A percentile compares a stretch with the other conserved stretches of the same genome.
Evolutionary conservation across 2,329 filamentous ascomycete genomes (phyloP).

Genomic region (Penicillium occitanis): DNA sequence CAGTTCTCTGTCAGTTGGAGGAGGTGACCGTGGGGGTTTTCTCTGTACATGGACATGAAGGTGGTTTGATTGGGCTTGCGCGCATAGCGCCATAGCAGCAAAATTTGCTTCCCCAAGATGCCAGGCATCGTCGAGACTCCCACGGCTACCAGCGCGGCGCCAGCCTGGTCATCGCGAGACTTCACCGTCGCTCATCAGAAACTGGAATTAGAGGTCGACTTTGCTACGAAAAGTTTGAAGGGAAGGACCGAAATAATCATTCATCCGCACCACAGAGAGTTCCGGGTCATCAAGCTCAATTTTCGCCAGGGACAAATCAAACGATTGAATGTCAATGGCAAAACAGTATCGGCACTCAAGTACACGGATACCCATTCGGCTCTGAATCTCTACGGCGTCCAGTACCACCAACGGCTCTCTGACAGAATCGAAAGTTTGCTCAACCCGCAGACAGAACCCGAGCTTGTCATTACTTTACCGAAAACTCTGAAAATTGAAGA

Average conservation of each 20-base stretch:
- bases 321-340: slow-evolving; percentile 50
- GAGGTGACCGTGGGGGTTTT: slow-evolving; percentile 13
- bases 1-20: slow-evolving; percentile 20
- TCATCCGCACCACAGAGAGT: slow-evolving; percentile 59
- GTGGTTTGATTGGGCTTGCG: slow-evolving; percentile 36
- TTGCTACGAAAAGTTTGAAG: slow-evolving; percentile 69
- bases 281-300: slow-evolving; percentile 59
- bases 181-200: slow-evolving; percentile 76
- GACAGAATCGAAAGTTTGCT: slow-evolving; percentile 63
- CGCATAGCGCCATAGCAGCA: slow-evolving; percentile 39
- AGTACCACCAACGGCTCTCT: slow-evolving; percentile 75
- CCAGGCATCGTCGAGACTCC: slow-evolving; percentile 41
- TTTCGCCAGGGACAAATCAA: slow-evolving; percentile 62
- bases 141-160: slow-evolving; percentile 24
- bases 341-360: slow-evolving; percentile 37
- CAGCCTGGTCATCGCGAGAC: slow-evolving; percentile 36
- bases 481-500: slow-evolving; percentile 62
- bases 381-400: slow-evolving; percentile 56
- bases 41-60: slow-evolving; percentile 37
- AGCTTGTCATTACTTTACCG: slow-evolving; percentile 61
- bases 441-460: slow-evolving; percentile 54
- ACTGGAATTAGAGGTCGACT: slow-evolving; percentile 86
- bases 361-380: slow-evolving; percentile 49
- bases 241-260: slow-evolving; percentile 82
- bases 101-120: slow-evolving; percentile 39